These are phyloP conservation scores for Ampelocalamus luodianensis DNA, from an alignment of 176 grass and related monocot species.

Conservation along the genomic window DNA sequence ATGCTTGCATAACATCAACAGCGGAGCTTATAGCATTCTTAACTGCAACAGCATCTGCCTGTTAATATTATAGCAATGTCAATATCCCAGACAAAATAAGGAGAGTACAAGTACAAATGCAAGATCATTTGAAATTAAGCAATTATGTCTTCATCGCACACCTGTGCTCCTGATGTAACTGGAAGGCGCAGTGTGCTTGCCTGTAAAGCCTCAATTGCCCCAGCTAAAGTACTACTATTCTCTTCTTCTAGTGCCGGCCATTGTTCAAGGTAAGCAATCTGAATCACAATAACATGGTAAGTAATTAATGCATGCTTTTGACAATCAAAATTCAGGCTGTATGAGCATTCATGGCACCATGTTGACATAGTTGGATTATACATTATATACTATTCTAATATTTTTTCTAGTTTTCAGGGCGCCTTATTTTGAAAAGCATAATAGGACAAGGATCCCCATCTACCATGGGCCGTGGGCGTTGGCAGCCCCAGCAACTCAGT, in stretches of 20 bases:
- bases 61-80: conserved; percentile 22
- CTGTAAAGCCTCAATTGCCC: conserved; percentile 61
- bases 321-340: neutral
- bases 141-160: conserved; percentile 24
- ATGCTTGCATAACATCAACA: conserved; percentile 76
- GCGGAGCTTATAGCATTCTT: conserved; percentile 83
- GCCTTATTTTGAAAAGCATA: neutral
- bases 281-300: conserved; percentile 32
- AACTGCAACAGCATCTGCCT: conserved; percentile 67
- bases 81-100: conserved; percentile 7
- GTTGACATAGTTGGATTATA: neutral
- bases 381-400: neutral
- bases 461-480: too few relatives aligned
- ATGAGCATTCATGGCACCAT: neutral
- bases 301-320: conserved; percentile 1
- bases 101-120: neutral
- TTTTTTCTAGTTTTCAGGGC: neutral
- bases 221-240: conserved; percentile 51
- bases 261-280: conserved; percentile 71
- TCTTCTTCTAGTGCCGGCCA: conserved; percentile 64
- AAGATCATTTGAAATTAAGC: conserved; percentile 22
- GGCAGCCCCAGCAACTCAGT: too few relatives aligned
- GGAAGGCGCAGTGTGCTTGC: conserved; percentile 67
- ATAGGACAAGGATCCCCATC: neutral
- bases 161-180: conserved; percentile 65